phyloP scores from a whole-genome alignment of 2,329 filamentous ascomycete genomes.

The Emmonsiellopsis sp. region DNA sequence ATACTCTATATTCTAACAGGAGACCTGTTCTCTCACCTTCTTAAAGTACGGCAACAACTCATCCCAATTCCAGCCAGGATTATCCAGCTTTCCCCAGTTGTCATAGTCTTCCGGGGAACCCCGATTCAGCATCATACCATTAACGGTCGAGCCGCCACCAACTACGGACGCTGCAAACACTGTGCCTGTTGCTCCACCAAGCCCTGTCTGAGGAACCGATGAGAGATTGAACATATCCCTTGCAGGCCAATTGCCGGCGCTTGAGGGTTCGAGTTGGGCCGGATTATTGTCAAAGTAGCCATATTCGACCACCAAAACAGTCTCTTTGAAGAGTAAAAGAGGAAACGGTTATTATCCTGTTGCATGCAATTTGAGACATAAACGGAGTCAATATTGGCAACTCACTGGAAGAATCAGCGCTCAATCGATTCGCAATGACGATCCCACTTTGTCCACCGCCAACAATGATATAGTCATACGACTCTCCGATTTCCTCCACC shows the following conservation, averaged over 20 bases:
- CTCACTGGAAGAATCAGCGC: conserved; percentile 19
- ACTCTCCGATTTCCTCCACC: not conserved
- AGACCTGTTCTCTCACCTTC: not conserved
- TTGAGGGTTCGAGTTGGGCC: conserved; percentile 15
- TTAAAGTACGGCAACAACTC: conserved; percentile 2
- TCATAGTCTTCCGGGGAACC: conserved; percentile 26
- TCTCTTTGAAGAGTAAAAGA: not conserved
- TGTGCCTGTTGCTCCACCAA: conserved; percentile 17
- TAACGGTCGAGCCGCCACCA: conserved; percentile 34
- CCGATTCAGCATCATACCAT: conserved; percentile 19
- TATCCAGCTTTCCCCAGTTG: conserved; percentile 28
- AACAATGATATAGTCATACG: conserved; percentile 42
- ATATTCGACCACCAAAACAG: conserved; percentile 15
- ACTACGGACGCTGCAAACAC: conserved; percentile 27
- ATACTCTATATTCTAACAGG: too few relatives aligned
- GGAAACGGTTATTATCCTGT: not conserved
- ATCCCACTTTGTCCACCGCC: conserved; percentile 45
- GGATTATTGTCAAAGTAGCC: conserved; percentile 9
- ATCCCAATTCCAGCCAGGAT: conserved; percentile 8
- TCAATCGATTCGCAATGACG: conserved; percentile 38
- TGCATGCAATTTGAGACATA: not conserved
- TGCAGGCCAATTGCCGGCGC: conserved; percentile 31
- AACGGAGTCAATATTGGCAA: not conserved
- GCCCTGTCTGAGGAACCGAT: conserved; percentile 19
- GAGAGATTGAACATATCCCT: conserved; percentile 25